These are phyloP conservation scores for Rhodocollybia butyracea DNA, from an alignment of 768 basidiomycete genomes.

Conservation along the genomic window DNA sequence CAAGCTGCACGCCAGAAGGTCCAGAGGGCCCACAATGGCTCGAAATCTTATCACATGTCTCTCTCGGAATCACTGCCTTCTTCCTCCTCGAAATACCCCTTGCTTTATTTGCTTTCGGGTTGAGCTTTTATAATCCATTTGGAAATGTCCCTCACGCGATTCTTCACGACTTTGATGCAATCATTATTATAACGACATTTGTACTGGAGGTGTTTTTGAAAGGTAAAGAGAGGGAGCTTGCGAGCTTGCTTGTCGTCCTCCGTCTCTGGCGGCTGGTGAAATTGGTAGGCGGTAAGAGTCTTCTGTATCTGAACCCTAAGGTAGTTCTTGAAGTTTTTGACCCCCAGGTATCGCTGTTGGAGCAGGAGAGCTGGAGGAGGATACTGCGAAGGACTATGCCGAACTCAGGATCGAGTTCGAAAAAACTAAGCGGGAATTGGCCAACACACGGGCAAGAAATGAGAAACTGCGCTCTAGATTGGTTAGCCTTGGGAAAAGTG, in stretches of 20 bases:
- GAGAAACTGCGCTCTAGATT: slow-evolving; percentile 43
- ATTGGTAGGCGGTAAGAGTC: slow-evolving; percentile 47
- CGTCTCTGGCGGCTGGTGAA: slow-evolving; percentile 83
- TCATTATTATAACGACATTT: slow-evolving; percentile 71
- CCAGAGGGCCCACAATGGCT: slow-evolving; percentile 59
- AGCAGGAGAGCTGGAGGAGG: slow-evolving; percentile 67
- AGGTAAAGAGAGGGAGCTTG: slow-evolving; percentile 69
- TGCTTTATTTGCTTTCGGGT: slow-evolving; percentile 63
- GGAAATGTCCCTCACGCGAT: slow-evolving; percentile 48
- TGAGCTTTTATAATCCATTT: slow-evolving; percentile 60
- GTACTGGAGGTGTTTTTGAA: slow-evolving; percentile 65
- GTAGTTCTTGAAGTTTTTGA: not conserved
- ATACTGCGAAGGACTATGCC: slow-evolving; percentile 43
- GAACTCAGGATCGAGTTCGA: slow-evolving; percentile 48
- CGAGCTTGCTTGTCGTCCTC: slow-evolving; percentile 64
- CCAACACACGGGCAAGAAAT: slow-evolving; percentile 50
- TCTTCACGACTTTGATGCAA: slow-evolving; percentile 73
- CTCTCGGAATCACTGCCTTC: slow-evolving; percentile 63
- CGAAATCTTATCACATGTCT: slow-evolving; percentile 55
- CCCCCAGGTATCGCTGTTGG: slow-evolving; percentile 68
- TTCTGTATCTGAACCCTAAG: not conserved
- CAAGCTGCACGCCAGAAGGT: slow-evolving; percentile 39
- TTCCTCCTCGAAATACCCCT: slow-evolving; percentile 80
- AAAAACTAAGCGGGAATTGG: slow-evolving; percentile 39
- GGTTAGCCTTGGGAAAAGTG: slow-evolving; percentile 18